These are phyloP conservation scores for Lophiotrema nucula DNA, from an alignment of 495 filamentous ascomycete genomes.

Conservation along the genomic window DNA sequence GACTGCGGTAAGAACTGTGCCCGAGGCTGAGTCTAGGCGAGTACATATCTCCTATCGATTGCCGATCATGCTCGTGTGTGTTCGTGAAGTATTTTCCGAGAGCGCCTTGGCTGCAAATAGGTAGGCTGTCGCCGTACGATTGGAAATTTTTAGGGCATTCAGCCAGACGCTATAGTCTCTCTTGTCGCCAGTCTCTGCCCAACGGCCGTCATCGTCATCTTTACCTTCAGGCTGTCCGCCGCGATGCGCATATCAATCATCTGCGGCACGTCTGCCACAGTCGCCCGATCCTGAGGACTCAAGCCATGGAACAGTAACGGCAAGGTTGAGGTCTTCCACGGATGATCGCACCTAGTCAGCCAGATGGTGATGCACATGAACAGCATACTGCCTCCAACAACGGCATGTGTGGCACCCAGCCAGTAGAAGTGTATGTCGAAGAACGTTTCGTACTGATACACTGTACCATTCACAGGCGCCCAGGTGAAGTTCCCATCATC, in stretches of 20 bases:
- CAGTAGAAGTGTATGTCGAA: slow-evolving; percentile 12
- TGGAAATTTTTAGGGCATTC: too few relatives aligned
- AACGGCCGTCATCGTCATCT: slow-evolving; percentile 10
- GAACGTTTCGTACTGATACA: slow-evolving; percentile 3
- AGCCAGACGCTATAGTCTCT: neutral
- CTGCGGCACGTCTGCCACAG: slow-evolving; percentile 5
- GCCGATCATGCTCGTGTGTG: too few relatives aligned
- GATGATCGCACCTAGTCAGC: slow-evolving; percentile 7
- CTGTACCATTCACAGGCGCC: slow-evolving; percentile 10
- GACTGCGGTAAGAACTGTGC: too few relatives aligned
- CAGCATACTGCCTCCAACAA: slow-evolving; percentile 11
- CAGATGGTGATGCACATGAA: slow-evolving; percentile 15
- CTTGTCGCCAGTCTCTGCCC: slow-evolving; percentile 1
- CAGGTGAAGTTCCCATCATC: neutral
- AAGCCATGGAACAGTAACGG: slow-evolving; percentile 17
- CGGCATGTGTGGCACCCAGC: neutral
- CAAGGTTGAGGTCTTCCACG: slow-evolving; percentile 17
- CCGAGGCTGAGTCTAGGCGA: too few relatives aligned
- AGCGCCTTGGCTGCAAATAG: too few relatives aligned
- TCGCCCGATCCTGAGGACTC: neutral
- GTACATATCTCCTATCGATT: too few relatives aligned
- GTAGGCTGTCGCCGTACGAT: too few relatives aligned
- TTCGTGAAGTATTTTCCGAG: too few relatives aligned
- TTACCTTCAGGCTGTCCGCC: slow-evolving; percentile 9
- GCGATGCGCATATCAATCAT: slow-evolving; percentile 14